Conservation (phyloP, 129 eudicot genomes). For the Logfia minima region DNA sequence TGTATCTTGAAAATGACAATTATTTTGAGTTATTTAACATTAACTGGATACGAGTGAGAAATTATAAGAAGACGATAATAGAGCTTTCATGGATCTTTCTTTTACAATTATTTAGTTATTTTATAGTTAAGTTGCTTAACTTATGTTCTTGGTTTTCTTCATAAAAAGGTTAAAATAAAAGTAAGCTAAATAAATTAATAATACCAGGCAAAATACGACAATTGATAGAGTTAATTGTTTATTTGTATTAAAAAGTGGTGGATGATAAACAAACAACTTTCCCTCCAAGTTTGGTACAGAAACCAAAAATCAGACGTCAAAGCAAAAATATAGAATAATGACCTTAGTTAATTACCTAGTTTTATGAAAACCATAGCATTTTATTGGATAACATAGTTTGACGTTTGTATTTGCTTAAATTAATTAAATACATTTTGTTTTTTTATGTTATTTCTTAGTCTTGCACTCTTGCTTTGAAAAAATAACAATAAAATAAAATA, state of each 20-base stretch:
- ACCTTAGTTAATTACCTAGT: background rate
- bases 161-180: background rate
- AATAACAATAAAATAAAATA: too few species aligned
- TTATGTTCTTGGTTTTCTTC: conserved; percentile 31
- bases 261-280: background rate
- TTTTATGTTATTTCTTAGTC: too few species aligned
- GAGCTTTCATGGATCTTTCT: conserved; percentile 25
- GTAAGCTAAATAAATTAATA: background rate
- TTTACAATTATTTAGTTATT: conserved; percentile 15
- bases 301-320: background rate
- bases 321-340: background rate
- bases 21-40: too few species aligned
- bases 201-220: background rate
- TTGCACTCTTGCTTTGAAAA: too few species aligned
- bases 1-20: background rate
- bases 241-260: too few species aligned
- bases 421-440: too few species aligned
- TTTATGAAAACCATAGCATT: background rate
- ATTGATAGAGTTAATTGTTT: background rate
- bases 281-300: conserved; percentile 2
- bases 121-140: conserved; percentile 27
- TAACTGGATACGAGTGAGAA: background rate
- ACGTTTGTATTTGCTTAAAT: too few species aligned
- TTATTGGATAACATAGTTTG: background rate
- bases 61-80: conserved; percentile 22